Evolutionary conservation across 2,329 filamentous ascomycete genomes (phyloP).

Genomic region (Purpureocillium lavendulum): DNA sequence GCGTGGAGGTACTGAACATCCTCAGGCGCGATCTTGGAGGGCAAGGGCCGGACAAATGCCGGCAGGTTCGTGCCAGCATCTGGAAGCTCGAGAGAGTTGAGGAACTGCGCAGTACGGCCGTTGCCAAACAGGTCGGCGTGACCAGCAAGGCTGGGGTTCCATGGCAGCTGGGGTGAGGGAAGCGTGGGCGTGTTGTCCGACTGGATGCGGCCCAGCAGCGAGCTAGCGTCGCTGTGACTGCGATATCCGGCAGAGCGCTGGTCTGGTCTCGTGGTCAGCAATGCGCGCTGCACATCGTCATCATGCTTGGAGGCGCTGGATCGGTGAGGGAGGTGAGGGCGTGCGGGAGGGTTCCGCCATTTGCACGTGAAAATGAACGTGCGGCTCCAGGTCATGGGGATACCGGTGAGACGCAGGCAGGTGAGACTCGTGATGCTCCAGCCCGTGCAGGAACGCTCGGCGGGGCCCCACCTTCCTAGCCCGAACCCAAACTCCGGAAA

Average conservation of each 20-base stretch:
- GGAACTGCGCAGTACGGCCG: slow-evolving; percentile 33
- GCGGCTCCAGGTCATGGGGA: background rate
- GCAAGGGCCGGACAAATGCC: slow-evolving; percentile 70
- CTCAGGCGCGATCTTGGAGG: slow-evolving; percentile 66
- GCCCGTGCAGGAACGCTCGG: background rate
- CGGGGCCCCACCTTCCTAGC: slow-evolving; percentile 1
- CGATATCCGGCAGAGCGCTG: slow-evolving; percentile 26
- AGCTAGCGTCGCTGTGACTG: slow-evolving; percentile 7
- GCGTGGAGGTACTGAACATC: slow-evolving; percentile 75
- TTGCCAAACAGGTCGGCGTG: slow-evolving; percentile 25
- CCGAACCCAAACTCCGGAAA: background rate
- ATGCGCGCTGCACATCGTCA: background rate
- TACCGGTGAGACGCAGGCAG: background rate
- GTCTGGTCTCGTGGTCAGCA: slow-evolving; percentile 28
- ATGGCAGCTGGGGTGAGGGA: slow-evolving; percentile 18
- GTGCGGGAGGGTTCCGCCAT: background rate
- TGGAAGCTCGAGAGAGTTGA: slow-evolving; percentile 38
- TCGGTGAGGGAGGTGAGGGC: background rate
- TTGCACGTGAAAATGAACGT: slow-evolving; percentile 8
- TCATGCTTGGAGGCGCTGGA: slow-evolving; percentile 4
- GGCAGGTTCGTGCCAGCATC: slow-evolving; percentile 43
- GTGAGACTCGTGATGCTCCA: slow-evolving; percentile 1
- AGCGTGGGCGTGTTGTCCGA: slow-evolving; percentile 1
- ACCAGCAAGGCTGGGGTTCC: slow-evolving; percentile 10
- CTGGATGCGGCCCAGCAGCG: slow-evolving; percentile 8